Base-by-base conservation (phyloP, 2,329 filamentous ascomycete genomes). In the Fusarium sterilihyphosum region DNA sequence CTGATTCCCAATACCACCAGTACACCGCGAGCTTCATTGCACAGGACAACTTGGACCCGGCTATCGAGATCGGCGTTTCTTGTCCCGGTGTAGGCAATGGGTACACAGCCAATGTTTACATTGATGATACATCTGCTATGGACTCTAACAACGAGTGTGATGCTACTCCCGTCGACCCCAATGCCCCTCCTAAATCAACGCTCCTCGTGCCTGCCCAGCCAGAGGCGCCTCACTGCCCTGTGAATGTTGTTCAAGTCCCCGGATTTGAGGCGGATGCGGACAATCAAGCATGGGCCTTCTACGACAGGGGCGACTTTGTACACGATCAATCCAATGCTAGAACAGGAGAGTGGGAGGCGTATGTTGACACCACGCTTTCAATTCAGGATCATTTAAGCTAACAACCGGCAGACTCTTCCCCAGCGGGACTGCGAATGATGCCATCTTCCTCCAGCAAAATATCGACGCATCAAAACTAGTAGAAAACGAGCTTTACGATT, bases 281-380 rank as follows among this genome's bases (percentile, higher is more conserved):
- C 0, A 8, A 44, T 1, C 62, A 67, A 1, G 38, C 38, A 4
- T 67, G 65, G 65, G 18, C 5, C 7, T 67, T 35, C 16, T 40
- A 22, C 2, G 1, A 6, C 16, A 11, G 0, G 1, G 65, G 65
- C 18, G n/a, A 60, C 0, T 46, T 67, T 37, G 7, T 60, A 1
- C 18, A 61, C 3, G 62, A 67, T 2, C 3, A 5, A 1, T 60
- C 62, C 1, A 67, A 67, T 8, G 62, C 62, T 6, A 6, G 65
- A 8, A 67, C 65, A 0, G 65, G 65, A 60, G 46, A 46, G 8
- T 24, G 62, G 44, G 62, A 67, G 3, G 65, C 62, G 65, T 67
- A 46, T 37, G 65, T 47, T 20, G 5, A 3, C 12, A 14, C 2
- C 6, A 1, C 10, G 8, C 22, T 44, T 44, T 4, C 6, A 8